Base-by-base conservation (phyloP, 129 eudicot species). In the Chrysanthemum seticuspe region DNA sequence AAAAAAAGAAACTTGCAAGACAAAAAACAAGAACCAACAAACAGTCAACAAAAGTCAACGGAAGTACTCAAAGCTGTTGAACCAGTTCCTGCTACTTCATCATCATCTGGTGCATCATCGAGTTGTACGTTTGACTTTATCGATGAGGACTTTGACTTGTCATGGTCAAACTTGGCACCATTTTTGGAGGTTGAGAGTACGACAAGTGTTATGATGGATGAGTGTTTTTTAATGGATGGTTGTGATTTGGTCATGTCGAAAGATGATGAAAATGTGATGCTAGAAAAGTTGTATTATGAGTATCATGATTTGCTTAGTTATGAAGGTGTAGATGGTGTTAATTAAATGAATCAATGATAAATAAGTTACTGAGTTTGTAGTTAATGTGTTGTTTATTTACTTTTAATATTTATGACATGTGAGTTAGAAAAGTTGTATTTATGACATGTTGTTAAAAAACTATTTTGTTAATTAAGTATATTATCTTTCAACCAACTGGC, bases 21-120 rank as follows among this genome's bases (percentile, higher is more conserved):
- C 49, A 67, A 67, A 67, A 36, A 36, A 36, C 12, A 10, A 11
- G 10, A 34, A 19, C 21, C 21, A 31, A 34, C 51, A 23, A 34
- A 23, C 3, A 70, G 74, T 55, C 54, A 70, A 55, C 34, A 36
- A 70, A 55, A 70, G 74, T 70, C 74, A 70, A 31, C 27, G 15
- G 7, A 70, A 68, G 73, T 19, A 19, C 21, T 68, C 48, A 68
- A 49, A 68, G 1, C 4, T 13, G 47, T 23, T 49, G 74, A 53
- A 0, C 5, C 54, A 3, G 53, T 8, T 54, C 31, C 63, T 53
- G 7, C 34, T 8, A 10, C 64, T 15, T 54, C 74, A 0, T 55
- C 74, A 0, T 70, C 34, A 5, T 15, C 44, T 0, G 23, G 0
- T 68, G 62, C 47, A 68, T 68, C 74, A 16, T 56, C 54, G 12